These are phyloP conservation scores for Ophiostoma fasciatum DNA, from an alignment of 2,329 filamentous ascomycete species.

Conservation along the genomic window DNA sequence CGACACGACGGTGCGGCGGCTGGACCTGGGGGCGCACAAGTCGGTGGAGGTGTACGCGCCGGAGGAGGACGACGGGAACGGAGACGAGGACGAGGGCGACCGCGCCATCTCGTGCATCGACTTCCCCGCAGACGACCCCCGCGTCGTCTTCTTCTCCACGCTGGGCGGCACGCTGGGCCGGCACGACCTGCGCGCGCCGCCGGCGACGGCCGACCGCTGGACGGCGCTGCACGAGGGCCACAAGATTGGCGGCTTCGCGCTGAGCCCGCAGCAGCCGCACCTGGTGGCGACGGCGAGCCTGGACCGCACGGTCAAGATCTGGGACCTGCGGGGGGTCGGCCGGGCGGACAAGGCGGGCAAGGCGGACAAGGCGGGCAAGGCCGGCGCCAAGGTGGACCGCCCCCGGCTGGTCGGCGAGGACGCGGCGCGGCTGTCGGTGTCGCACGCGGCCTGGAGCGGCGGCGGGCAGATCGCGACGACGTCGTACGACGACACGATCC, in stretches of 20 bases:
- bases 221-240: constrained; percentile 55
- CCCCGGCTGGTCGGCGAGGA: constrained; percentile 71
- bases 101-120: constrained; percentile 74
- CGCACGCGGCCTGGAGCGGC: constrained; percentile 79
- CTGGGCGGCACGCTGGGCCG: constrained; percentile 67
- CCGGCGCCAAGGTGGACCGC: constrained; percentile 23
- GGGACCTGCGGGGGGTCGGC: constrained; percentile 73
- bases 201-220: constrained; percentile 47
- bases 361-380: constrained; percentile 24
- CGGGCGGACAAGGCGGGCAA: constrained; percentile 28
- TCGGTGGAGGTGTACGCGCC: constrained; percentile 75
- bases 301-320: constrained; percentile 78
- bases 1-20: constrained; percentile 76
- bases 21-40: constrained; percentile 68
- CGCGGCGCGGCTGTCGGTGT: constrained; percentile 68
- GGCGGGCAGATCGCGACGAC: constrained; percentile 80
- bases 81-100: constrained; percentile 32
- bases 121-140: constrained; percentile 53
- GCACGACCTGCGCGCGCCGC: constrained; percentile 55
- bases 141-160: constrained; percentile 76
- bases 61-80: constrained; percentile 38
- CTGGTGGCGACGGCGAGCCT: constrained; percentile 79
- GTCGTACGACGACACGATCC: constrained; percentile 89
- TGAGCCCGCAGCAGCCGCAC: constrained; percentile 68
- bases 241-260: constrained; percentile 87